A percentile compares a stretch with the other conserved stretches of the same genome.
Conservation (phyloP, 2,329 filamentous ascomycete species). For the Fusarium cyanostomum region DNA sequence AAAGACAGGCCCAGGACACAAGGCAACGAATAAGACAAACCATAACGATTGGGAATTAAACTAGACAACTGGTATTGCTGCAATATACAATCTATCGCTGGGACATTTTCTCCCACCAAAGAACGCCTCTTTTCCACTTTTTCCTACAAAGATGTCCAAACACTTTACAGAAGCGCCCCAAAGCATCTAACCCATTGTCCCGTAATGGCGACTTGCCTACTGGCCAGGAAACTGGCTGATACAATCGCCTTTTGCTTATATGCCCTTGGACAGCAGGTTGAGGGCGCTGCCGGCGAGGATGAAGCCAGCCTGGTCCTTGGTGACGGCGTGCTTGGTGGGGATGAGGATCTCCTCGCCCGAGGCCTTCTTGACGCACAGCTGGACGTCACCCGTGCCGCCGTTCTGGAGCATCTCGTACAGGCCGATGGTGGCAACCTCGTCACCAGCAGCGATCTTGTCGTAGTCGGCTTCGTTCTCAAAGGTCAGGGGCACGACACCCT, state of each 20-base stretch:
- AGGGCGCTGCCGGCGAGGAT: constrained; percentile 93
- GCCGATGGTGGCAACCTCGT: constrained; percentile 83
- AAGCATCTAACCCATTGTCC: neutral
- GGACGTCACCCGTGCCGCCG: constrained; percentile 81
- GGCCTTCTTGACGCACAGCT: constrained; percentile 70
- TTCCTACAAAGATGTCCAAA: constrained; percentile 26
- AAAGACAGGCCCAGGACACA: neutral
- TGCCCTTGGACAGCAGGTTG: constrained; percentile 80
- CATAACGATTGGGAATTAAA: constrained; percentile 14
- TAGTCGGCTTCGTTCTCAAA: constrained; percentile 92
- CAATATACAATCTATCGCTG: constrained; percentile 42
- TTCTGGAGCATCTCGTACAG: constrained; percentile 82
- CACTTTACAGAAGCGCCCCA: constrained; percentile 11
- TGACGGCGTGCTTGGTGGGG: constrained; percentile 87
- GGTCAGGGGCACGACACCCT: constrained; percentile 93
- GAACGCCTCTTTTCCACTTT: constrained; percentile 36
- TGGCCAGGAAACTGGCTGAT: neutral
- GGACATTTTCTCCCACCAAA: constrained; percentile 39
- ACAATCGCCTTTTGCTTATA: constrained; percentile 30
- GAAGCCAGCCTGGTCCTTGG: constrained; percentile 89
- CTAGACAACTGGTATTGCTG: constrained; percentile 37
- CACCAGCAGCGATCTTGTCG: constrained; percentile 82
- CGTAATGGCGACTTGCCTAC: neutral
- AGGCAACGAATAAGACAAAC: neutral
- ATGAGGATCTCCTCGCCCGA: constrained; percentile 74